These are phyloP conservation scores for Venturia effusa DNA, from an alignment of 2,329 filamentous ascomycete genomes.

Conservation along the genomic window DNA sequence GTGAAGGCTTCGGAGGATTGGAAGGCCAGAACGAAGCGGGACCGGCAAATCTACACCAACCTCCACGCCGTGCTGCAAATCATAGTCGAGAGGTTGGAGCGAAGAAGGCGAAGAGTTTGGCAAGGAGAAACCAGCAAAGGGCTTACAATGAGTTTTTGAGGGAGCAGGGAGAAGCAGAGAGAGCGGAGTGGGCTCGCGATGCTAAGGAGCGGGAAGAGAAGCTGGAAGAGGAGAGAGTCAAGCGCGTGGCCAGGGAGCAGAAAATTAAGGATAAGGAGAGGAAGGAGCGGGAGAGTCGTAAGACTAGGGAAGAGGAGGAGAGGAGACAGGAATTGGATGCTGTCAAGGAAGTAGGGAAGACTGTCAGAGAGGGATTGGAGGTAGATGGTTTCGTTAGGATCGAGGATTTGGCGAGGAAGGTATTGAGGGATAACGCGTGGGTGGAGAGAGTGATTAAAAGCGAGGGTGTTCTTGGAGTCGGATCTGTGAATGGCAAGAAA, in stretches of 20 bases:
- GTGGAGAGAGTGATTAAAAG: constrained; percentile 32
- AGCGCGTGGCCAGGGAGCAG: constrained; percentile 31
- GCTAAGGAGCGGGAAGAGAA: constrained; percentile 34
- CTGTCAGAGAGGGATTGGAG: constrained; percentile 22
- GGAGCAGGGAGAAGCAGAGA: constrained; percentile 35
- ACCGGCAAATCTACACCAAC: constrained; percentile 20
- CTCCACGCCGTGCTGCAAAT: constrained; percentile 14
- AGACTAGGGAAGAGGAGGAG: constrained; percentile 26
- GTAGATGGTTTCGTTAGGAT: constrained; percentile 24
- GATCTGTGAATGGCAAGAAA: constrained; percentile 18
- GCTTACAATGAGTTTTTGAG: constrained; percentile 40
- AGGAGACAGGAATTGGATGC: constrained; percentile 26
- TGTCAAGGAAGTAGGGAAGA: constrained; percentile 15
- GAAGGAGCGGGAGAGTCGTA: constrained; percentile 27
- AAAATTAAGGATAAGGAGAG: constrained; percentile 30
- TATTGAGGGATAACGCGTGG: constrained; percentile 33
- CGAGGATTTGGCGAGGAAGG: constrained; percentile 28
- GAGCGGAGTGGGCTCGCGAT: constrained; percentile 30
- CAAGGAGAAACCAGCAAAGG: constrained; percentile 31
- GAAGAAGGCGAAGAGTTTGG: constrained; percentile 39
- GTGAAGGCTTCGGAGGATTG: background rate
- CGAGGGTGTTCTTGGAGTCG: constrained; percentile 25
- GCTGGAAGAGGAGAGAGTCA: constrained; percentile 31
- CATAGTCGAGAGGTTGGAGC: constrained; percentile 30
- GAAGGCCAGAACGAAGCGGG: constrained; percentile 18